Conservation (phyloP, 495 filamentous ascomycete species). For the Aspergillus carlsbadensis region DNA sequence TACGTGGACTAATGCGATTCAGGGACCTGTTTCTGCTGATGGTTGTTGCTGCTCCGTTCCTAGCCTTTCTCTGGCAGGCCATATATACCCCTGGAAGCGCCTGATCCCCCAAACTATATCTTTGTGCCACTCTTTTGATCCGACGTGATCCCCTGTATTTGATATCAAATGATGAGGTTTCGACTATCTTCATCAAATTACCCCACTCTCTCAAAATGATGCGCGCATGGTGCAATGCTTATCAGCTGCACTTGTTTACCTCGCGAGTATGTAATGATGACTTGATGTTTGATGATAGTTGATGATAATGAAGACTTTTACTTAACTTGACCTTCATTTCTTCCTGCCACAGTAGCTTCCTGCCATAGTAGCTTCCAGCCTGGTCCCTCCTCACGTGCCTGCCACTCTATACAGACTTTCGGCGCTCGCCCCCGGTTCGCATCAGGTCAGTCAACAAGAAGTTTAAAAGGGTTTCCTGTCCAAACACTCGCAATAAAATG, state of each 20-base stretch:
- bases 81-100: slow-evolving; percentile 27
- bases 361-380: background rate
- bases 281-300: background rate
- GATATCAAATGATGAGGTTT: slow-evolving; percentile 21
- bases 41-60: slow-evolving; percentile 29
- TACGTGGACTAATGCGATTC: slow-evolving; percentile 32
- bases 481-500: background rate
- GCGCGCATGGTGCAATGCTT: slow-evolving; percentile 10
- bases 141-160: slow-evolving; percentile 44
- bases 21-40: slow-evolving; percentile 34
- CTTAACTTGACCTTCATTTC: background rate
- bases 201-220: slow-evolving; percentile 21
- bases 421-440: background rate
- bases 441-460: background rate
- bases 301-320: slow-evolving; percentile 23
- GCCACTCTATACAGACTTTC: background rate
- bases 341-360: background rate
- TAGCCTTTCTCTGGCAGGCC: slow-evolving; percentile 33
- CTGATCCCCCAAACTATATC: slow-evolving; percentile 3
- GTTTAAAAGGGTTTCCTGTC: background rate
- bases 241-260: background rate
- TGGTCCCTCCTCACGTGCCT: background rate
- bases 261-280: slow-evolving; percentile 17
- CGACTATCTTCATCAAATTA: slow-evolving; percentile 13
- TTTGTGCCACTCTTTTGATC: slow-evolving; percentile 27